phyloP scores from a whole-genome alignment of 192 early-diverging fungal species.

The Fimicolochytrium jonesii region DNA sequence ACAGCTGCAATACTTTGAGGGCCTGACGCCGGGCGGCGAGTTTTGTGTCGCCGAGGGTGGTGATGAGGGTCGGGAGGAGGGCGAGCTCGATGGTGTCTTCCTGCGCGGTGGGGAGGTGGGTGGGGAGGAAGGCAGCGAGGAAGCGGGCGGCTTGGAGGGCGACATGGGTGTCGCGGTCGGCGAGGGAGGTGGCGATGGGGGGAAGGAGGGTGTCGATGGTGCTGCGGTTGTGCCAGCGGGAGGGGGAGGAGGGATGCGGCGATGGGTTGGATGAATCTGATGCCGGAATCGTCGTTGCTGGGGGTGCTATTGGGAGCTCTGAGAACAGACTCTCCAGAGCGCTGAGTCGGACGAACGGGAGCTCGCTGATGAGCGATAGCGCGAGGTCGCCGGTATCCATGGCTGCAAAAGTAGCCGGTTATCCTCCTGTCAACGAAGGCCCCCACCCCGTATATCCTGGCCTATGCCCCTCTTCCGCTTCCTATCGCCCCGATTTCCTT shows the following conservation, averaged over 20 bases:
- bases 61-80: conserved; percentile 7
- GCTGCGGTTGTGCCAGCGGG: neutral
- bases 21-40: conserved; percentile 10
- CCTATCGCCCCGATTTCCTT: too few species aligned
- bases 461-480: too few species aligned
- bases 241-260: too few species aligned
- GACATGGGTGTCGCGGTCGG: conserved; percentile 11
- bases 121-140: conserved; percentile 7
- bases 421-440: too few species aligned
- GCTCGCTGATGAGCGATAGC: conserved; percentile 5
- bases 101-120: neutral
- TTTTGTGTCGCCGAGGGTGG: conserved; percentile 10
- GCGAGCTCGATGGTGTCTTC: conserved; percentile 11
- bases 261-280: too few species aligned
- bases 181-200: neutral
- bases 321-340: conserved; percentile 6
- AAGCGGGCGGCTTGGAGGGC: conserved; percentile 10
- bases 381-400: conserved; percentile 13
- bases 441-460: too few species aligned
- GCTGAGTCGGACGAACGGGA: conserved; percentile 10
- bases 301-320: neutral
- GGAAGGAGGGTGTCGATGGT: neutral
- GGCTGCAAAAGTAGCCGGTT: too few species aligned
- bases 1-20: conserved; percentile 1
- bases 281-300: too few species aligned